These are phyloP conservation scores for Candida silvicultrix DNA, from an alignment of 805 yeast genomes.

Conservation along the genomic window DNA sequence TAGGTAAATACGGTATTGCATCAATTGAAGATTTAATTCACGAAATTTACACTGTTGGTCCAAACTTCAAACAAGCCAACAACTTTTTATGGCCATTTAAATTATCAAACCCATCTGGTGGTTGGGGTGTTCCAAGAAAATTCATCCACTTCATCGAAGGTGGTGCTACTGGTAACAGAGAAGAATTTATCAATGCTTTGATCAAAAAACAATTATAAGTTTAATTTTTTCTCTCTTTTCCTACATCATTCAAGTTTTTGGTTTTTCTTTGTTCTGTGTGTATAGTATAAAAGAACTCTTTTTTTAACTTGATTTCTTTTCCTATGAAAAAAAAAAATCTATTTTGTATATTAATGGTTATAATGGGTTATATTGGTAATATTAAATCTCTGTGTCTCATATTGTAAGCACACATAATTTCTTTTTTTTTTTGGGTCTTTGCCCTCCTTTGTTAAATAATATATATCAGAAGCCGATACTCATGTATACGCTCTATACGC, in stretches of 20 bases:
- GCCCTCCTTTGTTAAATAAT: too few species aligned
- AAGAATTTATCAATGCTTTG: conserved; percentile 89
- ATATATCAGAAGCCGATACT: too few species aligned
- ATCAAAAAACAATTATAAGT: conserved; percentile 45
- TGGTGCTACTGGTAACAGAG: conserved; percentile 99
- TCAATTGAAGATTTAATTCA: conserved; percentile 92
- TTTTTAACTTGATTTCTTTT: not conserved
- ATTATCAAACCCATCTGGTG: conserved; percentile 95
- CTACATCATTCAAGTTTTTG: too few species aligned
- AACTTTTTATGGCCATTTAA: conserved; percentile 98
- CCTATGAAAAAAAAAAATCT: too few species aligned
- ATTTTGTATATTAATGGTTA: not conserved
- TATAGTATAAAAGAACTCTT: not conserved
- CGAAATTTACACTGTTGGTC: conserved; percentile 95
- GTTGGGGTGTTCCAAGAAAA: conserved; percentile 96
- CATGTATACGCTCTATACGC: too few species aligned
- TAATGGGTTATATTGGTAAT: too few species aligned
- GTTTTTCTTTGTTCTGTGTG: too few species aligned
- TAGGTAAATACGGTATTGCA: conserved; percentile 89
- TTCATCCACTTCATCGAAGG: conserved; percentile 96
- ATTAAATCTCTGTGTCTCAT: too few species aligned
- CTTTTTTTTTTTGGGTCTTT: too few species aligned
- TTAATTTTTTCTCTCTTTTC: too few species aligned
- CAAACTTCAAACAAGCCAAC: conserved; percentile 98
- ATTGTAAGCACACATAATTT: too few species aligned